Conservation (phyloP, 108 stramenopile genomes). For the Discostella stelligeroides region DNA sequence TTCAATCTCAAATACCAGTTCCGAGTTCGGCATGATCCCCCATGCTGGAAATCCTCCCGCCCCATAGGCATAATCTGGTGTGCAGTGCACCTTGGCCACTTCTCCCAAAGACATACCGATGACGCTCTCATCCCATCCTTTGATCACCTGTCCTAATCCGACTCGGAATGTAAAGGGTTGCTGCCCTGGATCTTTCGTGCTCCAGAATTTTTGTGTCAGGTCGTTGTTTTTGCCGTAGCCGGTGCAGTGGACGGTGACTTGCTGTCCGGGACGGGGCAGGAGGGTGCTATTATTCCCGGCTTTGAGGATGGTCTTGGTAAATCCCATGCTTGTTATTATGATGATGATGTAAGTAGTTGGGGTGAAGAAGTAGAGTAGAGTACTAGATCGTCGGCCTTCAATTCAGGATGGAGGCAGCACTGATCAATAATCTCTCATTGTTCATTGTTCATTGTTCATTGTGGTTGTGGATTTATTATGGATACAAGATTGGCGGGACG, state of each 20-base stretch:
- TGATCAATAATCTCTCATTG: no score
- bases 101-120: slow-evolving; percentile 79
- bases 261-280: slow-evolving; percentile 70
- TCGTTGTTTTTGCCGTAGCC: slow-evolving; percentile 91
- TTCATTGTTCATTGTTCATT: no score
- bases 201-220: slow-evolving; percentile 87
- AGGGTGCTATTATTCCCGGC: slow-evolving; percentile 69
- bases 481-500: no score
- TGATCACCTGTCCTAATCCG: slow-evolving; percentile 71
- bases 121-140: slow-evolving; percentile 91
- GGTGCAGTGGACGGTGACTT: slow-evolving; percentile 92
- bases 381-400: no score
- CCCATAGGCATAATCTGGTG: slow-evolving; percentile 94
- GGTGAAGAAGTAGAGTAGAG: no score
- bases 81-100: slow-evolving; percentile 83
- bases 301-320: slow-evolving; percentile 73
- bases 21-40: slow-evolving; percentile 90
- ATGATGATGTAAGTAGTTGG: no score
- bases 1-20: slow-evolving; percentile 88
- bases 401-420: no score
- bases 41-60: slow-evolving; percentile 83
- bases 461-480: no score
- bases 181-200: slow-evolving; percentile 93
- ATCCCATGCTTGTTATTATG: slow-evolving; percentile 61
- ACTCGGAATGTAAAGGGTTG: slow-evolving; percentile 85